Base-by-base conservation (phyloP, 305 asterid genomes). In the Fraxinus ornus region DNA sequence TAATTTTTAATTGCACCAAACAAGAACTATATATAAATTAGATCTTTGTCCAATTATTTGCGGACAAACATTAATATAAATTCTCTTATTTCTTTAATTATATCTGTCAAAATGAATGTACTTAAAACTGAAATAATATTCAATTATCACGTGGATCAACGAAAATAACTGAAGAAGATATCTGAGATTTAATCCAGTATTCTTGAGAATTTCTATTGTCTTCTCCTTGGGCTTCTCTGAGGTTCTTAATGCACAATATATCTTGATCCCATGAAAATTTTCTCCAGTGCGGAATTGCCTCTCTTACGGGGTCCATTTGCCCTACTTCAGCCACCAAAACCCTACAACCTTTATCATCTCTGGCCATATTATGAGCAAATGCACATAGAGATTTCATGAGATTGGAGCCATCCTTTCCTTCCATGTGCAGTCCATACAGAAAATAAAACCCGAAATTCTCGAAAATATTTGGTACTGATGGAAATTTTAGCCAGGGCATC, bases 241-340 rank as follows among this genome's bases (percentile, higher is more conserved):
- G 89, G 66, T 84, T 86, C 89, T 94, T 94, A 12, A 93, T 90
- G 88, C 98, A 94, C 98, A 96, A 94, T 10, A 94, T 72, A 81
- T 94, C 95, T 72, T 91, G 98, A 76, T 91, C 96, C 97, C 97
- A 93, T 1, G 98, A 94, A 71, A 93, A 90, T 79, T 84, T 90
- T 87, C 87, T 91, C 97, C 98, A 94, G 78, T 91, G 91, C 3
- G 98, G 98, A 28, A 94, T 83, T 1, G 89, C 92, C 79, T 84
- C 88, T 62, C 91, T 84, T 0, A 93, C 89, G 0, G 94, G 95
- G 80, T 94, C 98, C 78, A 30, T 80, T 10, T 81, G 88, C 24
- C 92, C 93, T 35, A 94, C 96, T 83, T 94, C 98, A 4, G 98
- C 93, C 80, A 92, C 94, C 86, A 94, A 85, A 0, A 90, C 79